These are phyloP conservation scores for Solanum chilense DNA, from an alignment of 257 asterid genomes.

Conservation along the genomic window DNA sequence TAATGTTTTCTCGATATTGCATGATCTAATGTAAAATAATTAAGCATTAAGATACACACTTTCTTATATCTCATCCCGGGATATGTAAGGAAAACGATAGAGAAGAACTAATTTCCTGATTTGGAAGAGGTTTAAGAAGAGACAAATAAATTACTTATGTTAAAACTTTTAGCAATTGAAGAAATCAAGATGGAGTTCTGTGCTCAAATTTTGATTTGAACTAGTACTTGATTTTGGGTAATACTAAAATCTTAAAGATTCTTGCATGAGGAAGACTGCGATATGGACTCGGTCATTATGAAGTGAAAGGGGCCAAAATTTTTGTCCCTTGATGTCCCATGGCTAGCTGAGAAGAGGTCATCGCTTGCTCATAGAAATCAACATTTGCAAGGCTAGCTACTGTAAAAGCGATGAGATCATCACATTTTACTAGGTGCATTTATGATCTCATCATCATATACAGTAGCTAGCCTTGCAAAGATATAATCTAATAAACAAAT, in stretches of 20 bases:
- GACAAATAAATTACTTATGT: too few species aligned
- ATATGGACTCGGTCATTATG: conserved; percentile 65
- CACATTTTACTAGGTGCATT: conserved; percentile 41
- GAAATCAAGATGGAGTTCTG: conserved; percentile 89
- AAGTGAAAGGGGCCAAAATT: conserved; percentile 26
- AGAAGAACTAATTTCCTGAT: conserved; percentile 41
- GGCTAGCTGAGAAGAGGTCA: conserved; percentile 93
- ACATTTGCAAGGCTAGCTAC: conserved; percentile 45
- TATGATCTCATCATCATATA: conserved; percentile 9
- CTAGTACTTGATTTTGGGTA: background rate
- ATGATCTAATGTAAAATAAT: background rate
- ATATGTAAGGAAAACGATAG: conserved; percentile 37
- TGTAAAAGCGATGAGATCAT: conserved; percentile 11
- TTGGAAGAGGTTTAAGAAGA: background rate
- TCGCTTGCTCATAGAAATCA: conserved; percentile 66
- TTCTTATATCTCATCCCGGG: conserved; percentile 42
- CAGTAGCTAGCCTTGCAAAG: conserved; percentile 35
- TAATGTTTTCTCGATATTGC: background rate
- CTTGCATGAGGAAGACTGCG: conserved; percentile 60
- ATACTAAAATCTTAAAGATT: background rate
- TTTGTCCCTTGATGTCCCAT: conserved; percentile 75
- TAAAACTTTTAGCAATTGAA: conserved; percentile 41
- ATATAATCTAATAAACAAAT: conserved; percentile 51
- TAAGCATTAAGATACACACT: conserved; percentile 5
- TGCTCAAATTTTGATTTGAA: background rate